Evolutionary conservation across 306 rosid genomes (phyloP).

Genomic region (Leucaena leucocephala): DNA sequence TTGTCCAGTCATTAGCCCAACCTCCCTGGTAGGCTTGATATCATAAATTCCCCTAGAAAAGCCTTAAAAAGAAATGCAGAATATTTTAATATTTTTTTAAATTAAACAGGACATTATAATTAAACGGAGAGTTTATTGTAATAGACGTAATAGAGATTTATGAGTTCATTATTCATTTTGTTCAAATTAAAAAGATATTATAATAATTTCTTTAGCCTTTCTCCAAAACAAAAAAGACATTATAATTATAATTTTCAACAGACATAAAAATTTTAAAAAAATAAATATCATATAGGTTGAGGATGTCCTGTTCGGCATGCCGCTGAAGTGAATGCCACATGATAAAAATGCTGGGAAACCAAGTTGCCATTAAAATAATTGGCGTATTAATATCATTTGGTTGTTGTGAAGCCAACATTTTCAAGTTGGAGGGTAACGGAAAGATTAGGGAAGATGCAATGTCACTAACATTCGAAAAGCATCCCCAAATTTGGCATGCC

Average conservation of each 20-base stretch:
- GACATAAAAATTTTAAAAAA: neutral
- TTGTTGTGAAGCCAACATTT: neutral
- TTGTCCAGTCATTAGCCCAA: no score
- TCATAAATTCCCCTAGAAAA: no score
- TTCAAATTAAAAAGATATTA: neutral
- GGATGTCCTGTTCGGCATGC: neutral
- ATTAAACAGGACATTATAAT: no score
- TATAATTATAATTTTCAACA: neutral
- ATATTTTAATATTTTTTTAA: no score
- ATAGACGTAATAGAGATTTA: neutral
- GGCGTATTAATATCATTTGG: neutral
- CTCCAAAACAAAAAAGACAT: neutral
- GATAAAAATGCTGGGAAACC: neutral
- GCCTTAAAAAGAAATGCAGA: no score
- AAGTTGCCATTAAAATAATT: neutral
- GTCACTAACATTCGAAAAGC: neutral
- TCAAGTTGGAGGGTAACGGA: constrained; percentile 40
- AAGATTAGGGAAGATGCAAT: neutral
- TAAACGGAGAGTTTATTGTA: neutral
- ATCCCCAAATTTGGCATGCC: neutral
- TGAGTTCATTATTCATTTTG: neutral
- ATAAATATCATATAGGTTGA: neutral
- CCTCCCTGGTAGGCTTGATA: neutral
- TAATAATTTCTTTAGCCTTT: no score
- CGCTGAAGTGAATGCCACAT: constrained; percentile 20